These are phyloP conservation scores for Leccinum olivaceopallidum DNA, from an alignment of 768 basidiomycete species.

Conservation along the genomic window DNA sequence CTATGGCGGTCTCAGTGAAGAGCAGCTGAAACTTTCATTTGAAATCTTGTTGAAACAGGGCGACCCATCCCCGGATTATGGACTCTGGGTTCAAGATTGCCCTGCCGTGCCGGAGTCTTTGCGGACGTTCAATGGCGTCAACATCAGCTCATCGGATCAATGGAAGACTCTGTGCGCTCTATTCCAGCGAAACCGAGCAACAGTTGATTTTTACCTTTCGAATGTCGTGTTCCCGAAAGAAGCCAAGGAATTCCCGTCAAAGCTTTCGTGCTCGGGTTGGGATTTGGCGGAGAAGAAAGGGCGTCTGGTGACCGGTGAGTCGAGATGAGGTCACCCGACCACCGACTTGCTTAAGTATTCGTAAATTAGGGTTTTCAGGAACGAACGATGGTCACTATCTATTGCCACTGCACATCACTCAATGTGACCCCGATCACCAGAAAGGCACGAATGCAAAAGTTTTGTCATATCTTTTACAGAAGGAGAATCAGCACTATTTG, in stretches of 20 bases:
- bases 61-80: constrained; percentile 43
- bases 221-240: constrained; percentile 50
- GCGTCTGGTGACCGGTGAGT: constrained; percentile 12
- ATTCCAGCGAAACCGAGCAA: constrained; percentile 38
- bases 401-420: constrained; percentile 18
- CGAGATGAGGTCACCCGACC: too few species aligned
- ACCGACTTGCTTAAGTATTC: too few species aligned
- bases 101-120: constrained; percentile 31
- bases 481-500: constrained; percentile 42
- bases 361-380: constrained; percentile 43
- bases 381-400: constrained; percentile 50
- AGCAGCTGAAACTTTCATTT: constrained; percentile 3
- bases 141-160: constrained; percentile 40
- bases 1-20: constrained; percentile 13
- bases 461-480: constrained; percentile 18
- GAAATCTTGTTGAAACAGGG: constrained; percentile 37
- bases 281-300: constrained; percentile 45
- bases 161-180: constrained; percentile 32
- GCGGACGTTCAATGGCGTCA: constrained; percentile 40
- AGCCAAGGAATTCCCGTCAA: constrained; percentile 47
- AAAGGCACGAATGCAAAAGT: constrained; percentile 40
- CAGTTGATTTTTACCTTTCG: constrained; percentile 49
- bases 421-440: constrained; percentile 31
- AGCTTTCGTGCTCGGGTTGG: constrained; percentile 53
- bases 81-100: constrained; percentile 35